Evolutionary conservation across 1,284 basidiomycete genomes (phyloP).

Genomic region (Austroboletus novae-zelandiae): DNA sequence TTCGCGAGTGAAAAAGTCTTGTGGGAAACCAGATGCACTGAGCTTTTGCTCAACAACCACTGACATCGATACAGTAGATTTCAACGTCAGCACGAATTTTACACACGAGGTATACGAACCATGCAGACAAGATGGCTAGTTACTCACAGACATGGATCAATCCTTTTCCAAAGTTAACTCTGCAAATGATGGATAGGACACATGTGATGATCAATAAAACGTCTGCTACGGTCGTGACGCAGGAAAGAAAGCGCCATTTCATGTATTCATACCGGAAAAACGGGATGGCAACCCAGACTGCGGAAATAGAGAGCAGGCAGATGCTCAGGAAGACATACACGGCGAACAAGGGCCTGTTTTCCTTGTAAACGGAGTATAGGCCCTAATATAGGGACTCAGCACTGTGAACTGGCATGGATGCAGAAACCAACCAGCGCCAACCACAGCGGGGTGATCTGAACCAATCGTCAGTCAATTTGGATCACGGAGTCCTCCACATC

Average conservation of each 20-base stretch:
- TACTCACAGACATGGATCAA: slow-evolving; percentile 46
- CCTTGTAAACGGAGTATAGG: slow-evolving; percentile 47
- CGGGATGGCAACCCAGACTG: slow-evolving; percentile 43
- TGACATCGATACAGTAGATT: neutral
- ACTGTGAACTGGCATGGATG: neutral
- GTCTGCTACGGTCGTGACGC: slow-evolving; percentile 41
- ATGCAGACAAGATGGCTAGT: neutral
- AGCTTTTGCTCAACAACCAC: slow-evolving; percentile 19
- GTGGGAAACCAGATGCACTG: slow-evolving; percentile 15
- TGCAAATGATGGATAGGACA: slow-evolving; percentile 44
- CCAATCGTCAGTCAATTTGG: neutral
- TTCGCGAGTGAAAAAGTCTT: slow-evolving; percentile 10
- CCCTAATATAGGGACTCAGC: slow-evolving; percentile 37
- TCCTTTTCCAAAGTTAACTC: slow-evolving; percentile 51
- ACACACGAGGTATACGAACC: neutral
- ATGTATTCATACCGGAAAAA: slow-evolving; percentile 49
- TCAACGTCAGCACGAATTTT: neutral
- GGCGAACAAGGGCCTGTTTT: slow-evolving; percentile 41
- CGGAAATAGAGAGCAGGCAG: slow-evolving; percentile 40
- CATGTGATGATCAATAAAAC: slow-evolving; percentile 39
- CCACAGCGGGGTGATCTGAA: slow-evolving; percentile 49
- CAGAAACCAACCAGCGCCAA: slow-evolving; percentile 37
- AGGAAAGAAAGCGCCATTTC: slow-evolving; percentile 51
- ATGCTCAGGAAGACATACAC: slow-evolving; percentile 44
- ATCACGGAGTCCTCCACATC: neutral